phyloP scores from a whole-genome alignment of 2,329 filamentous ascomycete species.

The Bipolaris bicolor region DNA sequence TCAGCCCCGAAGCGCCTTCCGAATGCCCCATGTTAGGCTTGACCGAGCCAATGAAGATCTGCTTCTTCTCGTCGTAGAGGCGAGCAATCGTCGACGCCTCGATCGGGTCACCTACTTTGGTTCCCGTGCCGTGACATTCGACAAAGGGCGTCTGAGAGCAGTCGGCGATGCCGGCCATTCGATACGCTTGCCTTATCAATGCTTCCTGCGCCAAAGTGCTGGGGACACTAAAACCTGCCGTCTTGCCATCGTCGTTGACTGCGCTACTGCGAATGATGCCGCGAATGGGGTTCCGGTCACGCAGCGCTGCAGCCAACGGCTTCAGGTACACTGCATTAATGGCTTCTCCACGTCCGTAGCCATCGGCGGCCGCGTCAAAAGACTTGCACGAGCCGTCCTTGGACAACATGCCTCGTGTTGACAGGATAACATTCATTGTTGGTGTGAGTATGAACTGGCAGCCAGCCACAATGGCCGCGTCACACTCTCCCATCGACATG shows the following conservation, averaged over 20 bases:
- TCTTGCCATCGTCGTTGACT: constrained; percentile 27
- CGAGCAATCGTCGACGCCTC: constrained; percentile 23
- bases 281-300: constrained; percentile 34
- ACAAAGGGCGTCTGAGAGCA: constrained; percentile 28
- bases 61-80: constrained; percentile 11
- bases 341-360: constrained; percentile 37
- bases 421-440: background rate
- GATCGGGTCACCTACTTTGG: constrained; percentile 54
- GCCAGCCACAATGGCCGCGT: constrained; percentile 25
- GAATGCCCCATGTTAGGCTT: constrained; percentile 50
- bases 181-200: background rate
- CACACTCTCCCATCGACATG: constrained; percentile 14
- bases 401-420: constrained; percentile 23
- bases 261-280: constrained; percentile 37
- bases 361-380: constrained; percentile 31
- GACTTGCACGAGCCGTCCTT: constrained; percentile 26
- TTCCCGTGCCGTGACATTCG: constrained; percentile 54
- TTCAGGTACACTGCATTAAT: constrained; percentile 38
- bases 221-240: background rate
- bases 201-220: background rate
- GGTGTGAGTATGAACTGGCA: background rate
- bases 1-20: constrained; percentile 46
- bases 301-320: constrained; percentile 17
- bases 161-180: background rate
- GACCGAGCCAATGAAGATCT: constrained; percentile 21